Evolutionary conservation across 306 rosid species (phyloP), one percentile per base, ranked within the genome.

Genomic region (Prinsepia uniflora): DNA sequence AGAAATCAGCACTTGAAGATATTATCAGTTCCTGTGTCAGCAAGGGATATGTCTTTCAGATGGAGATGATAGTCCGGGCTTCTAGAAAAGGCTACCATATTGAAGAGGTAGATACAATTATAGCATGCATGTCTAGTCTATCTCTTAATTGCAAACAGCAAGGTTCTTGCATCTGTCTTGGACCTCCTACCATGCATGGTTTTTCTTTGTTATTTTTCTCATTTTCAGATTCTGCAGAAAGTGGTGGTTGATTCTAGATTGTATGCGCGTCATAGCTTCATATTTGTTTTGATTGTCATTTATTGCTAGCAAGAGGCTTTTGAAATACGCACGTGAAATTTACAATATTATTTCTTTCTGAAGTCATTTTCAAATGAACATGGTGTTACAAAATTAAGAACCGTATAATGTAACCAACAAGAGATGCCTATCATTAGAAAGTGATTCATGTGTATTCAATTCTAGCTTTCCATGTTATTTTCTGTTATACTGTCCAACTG

Each of bases 61-160:
- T 94, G 98, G 98, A 94, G 85, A 94, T 90, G 92, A 94, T 94
- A 74, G 98, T 94, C 54, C 84, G 96, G 13, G 98, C 98, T 84
- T 85, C 97, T 62, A 89, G 98, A 83, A 90, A 94, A 81, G 85
- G 91, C 55, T 90, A 89, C 81, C 89, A 79, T 73, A 94, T 94
- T 73, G 92, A 89, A 84, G 98, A 94, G 97, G 98, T 90, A 81
- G 91, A 96, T 90, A 77, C 43, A 68, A 57, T 60, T 72, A 42
- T 60, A 64, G 40, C 34, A 36, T 72, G 13, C 30, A 30, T 63
- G 63, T 15, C 34, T 54, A n/a, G n/a, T n/a, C n/a, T 24, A 24
- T 57, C 41, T 57, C 1, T 57, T 24, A 24, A 57, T 57, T 10
- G 5, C 40, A 22, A 57, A 57, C 62, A 22, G 8, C 39, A 57